Conservation (phyloP, 371 early-diverging fungal species). For the Mucor circinelloides region DNA sequence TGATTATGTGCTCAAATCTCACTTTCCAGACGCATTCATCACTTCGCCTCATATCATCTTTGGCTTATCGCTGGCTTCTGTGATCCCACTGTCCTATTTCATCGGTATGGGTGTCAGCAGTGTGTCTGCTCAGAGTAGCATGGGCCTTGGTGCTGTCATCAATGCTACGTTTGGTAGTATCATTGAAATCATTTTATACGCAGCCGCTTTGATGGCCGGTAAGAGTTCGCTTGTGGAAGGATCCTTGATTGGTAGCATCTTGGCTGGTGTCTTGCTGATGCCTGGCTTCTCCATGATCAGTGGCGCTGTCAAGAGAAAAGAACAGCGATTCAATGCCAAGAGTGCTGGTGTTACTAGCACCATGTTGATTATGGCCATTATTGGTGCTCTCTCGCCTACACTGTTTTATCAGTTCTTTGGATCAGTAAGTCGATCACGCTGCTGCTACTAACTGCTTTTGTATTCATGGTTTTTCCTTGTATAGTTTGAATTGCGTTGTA, state of each 20-base stretch:
- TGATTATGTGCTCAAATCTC: constrained; percentile 72
- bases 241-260: constrained; percentile 88
- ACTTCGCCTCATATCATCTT: constrained; percentile 76
- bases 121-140: constrained; percentile 92
- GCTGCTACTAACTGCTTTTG: neutral
- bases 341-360: constrained; percentile 94
- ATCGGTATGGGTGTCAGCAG: constrained; percentile 97
- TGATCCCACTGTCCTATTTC: constrained; percentile 92
- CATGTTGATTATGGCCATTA: constrained; percentile 92
- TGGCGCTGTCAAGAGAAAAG: constrained; percentile 89
- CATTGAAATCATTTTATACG: constrained; percentile 92
- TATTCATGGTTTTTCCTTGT: neutral
- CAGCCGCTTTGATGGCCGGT: constrained; percentile 85
- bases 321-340: constrained; percentile 93
- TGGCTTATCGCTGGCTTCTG: constrained; percentile 74
- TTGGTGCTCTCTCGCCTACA: constrained; percentile 93
- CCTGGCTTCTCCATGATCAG: constrained; percentile 95
- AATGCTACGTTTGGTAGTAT: constrained; percentile 97
- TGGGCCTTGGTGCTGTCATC: constrained; percentile 93
- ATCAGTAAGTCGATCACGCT: constrained; percentile 44
- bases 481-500: constrained; percentile 64
- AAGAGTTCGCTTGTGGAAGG: constrained; percentile 92
- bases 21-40: constrained; percentile 55
- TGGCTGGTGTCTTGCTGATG: constrained; percentile 87
- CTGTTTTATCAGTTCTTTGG: constrained; percentile 93